phyloP scores from a whole-genome alignment of 2,329 filamentous ascomycete species.

The Stemphylium lycopersici region DNA sequence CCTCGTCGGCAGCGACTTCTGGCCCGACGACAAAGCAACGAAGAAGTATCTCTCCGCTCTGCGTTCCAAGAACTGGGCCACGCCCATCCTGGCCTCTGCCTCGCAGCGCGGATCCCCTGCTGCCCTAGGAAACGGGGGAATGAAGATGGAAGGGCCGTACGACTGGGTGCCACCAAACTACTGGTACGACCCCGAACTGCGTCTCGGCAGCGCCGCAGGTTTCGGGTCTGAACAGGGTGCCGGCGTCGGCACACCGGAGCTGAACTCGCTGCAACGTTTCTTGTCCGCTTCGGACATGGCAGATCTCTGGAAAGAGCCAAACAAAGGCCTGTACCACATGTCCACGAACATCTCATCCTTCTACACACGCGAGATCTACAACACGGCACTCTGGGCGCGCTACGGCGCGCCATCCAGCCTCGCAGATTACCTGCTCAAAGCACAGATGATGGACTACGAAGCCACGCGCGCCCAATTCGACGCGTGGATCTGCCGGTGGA shows the following conservation, averaged over 20 bases:
- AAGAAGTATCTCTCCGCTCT: slow-evolving; percentile 61
- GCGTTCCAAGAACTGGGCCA: slow-evolving; percentile 59
- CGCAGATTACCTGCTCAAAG: slow-evolving; percentile 65
- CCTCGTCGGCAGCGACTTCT: slow-evolving; percentile 67
- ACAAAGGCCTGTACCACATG: slow-evolving; percentile 66
- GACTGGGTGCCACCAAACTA: slow-evolving; percentile 71
- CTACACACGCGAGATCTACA: slow-evolving; percentile 63
- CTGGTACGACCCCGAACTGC: slow-evolving; percentile 62
- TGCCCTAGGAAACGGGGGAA: slow-evolving; percentile 61
- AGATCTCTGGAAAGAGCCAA: slow-evolving; percentile 62
- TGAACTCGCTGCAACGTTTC: slow-evolving; percentile 61
- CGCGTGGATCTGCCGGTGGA: slow-evolving; percentile 61
- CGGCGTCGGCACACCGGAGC: slow-evolving; percentile 67
- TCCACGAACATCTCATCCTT: slow-evolving; percentile 62
- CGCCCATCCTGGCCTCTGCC: slow-evolving; percentile 64
- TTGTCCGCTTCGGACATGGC: slow-evolving; percentile 58
- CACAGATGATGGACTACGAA: slow-evolving; percentile 69
- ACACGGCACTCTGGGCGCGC: slow-evolving; percentile 58
- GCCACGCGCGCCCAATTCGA: slow-evolving; percentile 66
- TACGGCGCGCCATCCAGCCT: slow-evolving; percentile 61
- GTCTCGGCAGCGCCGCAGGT: slow-evolving; percentile 64
- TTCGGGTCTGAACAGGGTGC: slow-evolving; percentile 68
- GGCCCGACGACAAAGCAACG: slow-evolving; percentile 65
- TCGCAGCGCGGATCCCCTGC: slow-evolving; percentile 61
- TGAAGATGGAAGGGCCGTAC: slow-evolving; percentile 72